A percentile compares a stretch with the other conserved stretches of the same genome.
These are phyloP conservation scores for Penicillium subrubescens DNA, from an alignment of 495 filamentous ascomycete species.

Conservation along the genomic window DNA sequence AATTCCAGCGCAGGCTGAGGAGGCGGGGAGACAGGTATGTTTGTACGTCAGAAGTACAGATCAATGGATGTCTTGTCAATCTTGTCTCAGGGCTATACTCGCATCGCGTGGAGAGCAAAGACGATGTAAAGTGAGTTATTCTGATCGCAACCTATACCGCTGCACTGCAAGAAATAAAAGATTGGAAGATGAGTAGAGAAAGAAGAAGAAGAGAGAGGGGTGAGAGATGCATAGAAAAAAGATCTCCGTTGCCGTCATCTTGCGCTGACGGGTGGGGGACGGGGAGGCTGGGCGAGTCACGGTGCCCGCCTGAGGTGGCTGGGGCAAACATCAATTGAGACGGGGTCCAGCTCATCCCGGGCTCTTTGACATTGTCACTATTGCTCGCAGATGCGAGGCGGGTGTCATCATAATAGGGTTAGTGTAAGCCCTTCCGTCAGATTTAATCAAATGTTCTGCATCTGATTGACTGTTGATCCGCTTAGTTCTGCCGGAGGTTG, in stretches of 20 bases:
- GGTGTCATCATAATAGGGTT: background rate
- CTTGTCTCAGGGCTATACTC: conserved; percentile 5
- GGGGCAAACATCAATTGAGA: conserved; percentile 15
- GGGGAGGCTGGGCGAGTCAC: conserved; percentile 33
- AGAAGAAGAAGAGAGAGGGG: conserved; percentile 11
- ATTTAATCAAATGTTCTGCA: conserved; percentile 30
- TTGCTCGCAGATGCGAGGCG: background rate
- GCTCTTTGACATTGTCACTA: background rate
- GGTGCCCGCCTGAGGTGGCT: conserved; percentile 19
- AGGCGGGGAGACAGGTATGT: background rate
- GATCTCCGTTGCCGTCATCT: conserved; percentile 19
- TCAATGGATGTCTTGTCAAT: background rate
- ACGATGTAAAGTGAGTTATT: conserved; percentile 8
- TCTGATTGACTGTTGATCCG: conserved; percentile 16
- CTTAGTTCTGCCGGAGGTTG: background rate
- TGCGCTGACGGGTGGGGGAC: conserved; percentile 16
- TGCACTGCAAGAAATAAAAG: conserved; percentile 5
- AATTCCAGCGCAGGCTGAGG: background rate
- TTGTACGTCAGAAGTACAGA: conserved; percentile 2
- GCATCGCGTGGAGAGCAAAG: conserved; percentile 13
- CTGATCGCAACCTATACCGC: conserved; percentile 14
- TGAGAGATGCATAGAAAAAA: conserved; percentile 7
- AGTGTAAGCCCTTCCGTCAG: conserved; percentile 4
- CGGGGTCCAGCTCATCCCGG: background rate
- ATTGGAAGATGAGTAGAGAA: background rate